Evolutionary conservation across 495 filamentous ascomycete species (phyloP), one percentile per base, ranked within the genome.

Genomic region (Staphylotrichum longicolle): DNA sequence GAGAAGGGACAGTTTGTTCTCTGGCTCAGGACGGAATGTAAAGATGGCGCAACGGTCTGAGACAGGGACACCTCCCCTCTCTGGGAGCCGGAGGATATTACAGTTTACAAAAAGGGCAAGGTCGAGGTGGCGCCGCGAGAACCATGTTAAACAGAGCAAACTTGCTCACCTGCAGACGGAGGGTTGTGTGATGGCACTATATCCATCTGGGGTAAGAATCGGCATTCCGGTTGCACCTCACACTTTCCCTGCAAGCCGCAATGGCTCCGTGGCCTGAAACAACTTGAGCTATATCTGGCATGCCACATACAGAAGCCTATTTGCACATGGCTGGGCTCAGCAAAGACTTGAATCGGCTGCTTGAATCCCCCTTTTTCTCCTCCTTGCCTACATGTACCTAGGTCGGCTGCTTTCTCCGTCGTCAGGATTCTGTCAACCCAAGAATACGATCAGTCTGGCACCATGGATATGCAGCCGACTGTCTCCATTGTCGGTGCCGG

Each of bases 401-500:
- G 20, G 20, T 27, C 0, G 20, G 20, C 20, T 27, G 20, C 20
- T 27, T 27, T 27, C 1, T 45, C 42, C 1, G 42, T 45, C 11
- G 42, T 45, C 42, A 12, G 9, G 1, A 27, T 27, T 1, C 45
- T 1, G 20, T 27, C 20, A 27, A 27, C 20, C 20, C 20, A 27
- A 1, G 20, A 27, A 6, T n/a, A n/a, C n/a, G n/a, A n/a, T n/a
- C n/a, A n/a, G 14, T 10, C 30, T 10, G 9, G 9, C 47, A 50
- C 14, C 27, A 47, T 27, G 47, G 20, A 27, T 27, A 1, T 27
- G 49, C 49, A 34, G 49, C 30, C 30, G 5, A 37, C 30, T 20
- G 49, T 51, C 3, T 51, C 49, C 30, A 51, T 51, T 12, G 12
- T 51, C 9, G 49, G 49, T 0, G 49, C 49, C 33, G 49, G 49